Evolutionary conservation across 1,284 basidiomycete species (phyloP).

Genomic region (Fereydounia khargensis): DNA sequence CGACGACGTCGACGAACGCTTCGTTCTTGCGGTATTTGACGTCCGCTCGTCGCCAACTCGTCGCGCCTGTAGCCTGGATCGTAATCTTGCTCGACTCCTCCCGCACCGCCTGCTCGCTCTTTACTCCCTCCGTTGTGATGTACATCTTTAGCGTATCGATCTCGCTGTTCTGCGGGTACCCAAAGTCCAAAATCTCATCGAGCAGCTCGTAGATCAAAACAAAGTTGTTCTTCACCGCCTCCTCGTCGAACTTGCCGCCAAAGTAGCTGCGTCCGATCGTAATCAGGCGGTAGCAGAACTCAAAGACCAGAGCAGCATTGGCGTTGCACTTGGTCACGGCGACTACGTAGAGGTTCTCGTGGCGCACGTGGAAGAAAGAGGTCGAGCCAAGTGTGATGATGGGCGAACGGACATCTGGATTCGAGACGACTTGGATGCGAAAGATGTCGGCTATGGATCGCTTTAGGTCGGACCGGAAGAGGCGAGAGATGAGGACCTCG

Average conservation of each 20-base stretch:
- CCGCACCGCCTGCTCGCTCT: conserved; percentile 71
- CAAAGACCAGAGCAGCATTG: conserved; percentile 95
- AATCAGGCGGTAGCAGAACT: conserved; percentile 94
- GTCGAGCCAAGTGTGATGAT: conserved; percentile 97
- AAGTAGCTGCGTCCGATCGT: conserved; percentile 91
- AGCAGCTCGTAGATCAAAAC: conserved; percentile 52
- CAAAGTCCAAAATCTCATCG: conserved; percentile 87
- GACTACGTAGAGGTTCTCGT: conserved; percentile 91
- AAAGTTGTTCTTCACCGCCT: conserved; percentile 95
- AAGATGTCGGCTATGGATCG: conserved; percentile 53
- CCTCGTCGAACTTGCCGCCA: conserved; percentile 95
- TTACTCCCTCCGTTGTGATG: conserved; percentile 94
- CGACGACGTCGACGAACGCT: conserved; percentile 95
- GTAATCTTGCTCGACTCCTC: conserved; percentile 97
- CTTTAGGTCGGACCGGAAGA: conserved; percentile 50
- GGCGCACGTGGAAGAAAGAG: conserved; percentile 92
- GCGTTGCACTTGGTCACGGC: conserved; percentile 97
- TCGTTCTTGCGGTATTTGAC: conserved; percentile 99
- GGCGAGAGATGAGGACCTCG: conserved; percentile 63
- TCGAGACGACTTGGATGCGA: conserved; percentile 86
- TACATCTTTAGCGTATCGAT: conserved; percentile 95
- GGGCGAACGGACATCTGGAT: conserved; percentile 90
- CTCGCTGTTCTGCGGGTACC: conserved; percentile 99
- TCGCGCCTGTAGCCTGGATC: conserved; percentile 88
- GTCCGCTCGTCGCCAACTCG: conserved; percentile 86